Evolutionary conservation across 176 grass and related monocot genomes (phyloP).

Genomic region (Avena atlantica): DNA sequence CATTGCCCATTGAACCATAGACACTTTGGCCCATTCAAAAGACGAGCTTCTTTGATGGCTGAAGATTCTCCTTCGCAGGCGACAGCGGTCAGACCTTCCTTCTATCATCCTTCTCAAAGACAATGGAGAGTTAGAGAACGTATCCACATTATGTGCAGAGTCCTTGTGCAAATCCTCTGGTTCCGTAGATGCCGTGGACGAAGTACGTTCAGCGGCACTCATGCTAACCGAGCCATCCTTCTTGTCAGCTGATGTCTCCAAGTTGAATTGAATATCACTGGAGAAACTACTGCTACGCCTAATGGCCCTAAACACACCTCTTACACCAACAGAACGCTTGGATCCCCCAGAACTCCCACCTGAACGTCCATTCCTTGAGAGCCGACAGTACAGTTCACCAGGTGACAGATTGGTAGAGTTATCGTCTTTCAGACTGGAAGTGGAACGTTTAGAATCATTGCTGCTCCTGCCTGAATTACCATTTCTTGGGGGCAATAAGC

Average conservation of each 20-base stretch:
- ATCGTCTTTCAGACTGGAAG: constrained; percentile 29
- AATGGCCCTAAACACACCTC: constrained; percentile 39
- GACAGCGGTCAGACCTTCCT: constrained; percentile 54
- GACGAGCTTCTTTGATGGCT: constrained; percentile 67
- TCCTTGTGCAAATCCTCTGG: constrained; percentile 30
- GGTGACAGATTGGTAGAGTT: too few relatives aligned
- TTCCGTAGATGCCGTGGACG: constrained; percentile 30
- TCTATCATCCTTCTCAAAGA: constrained; percentile 58
- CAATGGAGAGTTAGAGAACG: constrained; percentile 43
- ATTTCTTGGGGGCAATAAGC: constrained; percentile 60
- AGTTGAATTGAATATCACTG: constrained; percentile 44
- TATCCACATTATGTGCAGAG: constrained; percentile 37
- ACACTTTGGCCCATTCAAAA: constrained; percentile 71
- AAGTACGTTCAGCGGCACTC: constrained; percentile 25
- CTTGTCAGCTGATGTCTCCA: constrained; percentile 40
- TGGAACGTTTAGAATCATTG: constrained; percentile 53
- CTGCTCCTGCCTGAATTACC: constrained; percentile 47
- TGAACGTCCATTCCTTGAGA: constrained; percentile 28
- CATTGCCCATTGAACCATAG: constrained; percentile 83
- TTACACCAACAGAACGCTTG: constrained; percentile 41
- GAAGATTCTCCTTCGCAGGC: constrained; percentile 65
- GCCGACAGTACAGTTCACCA: constrained; percentile 37
- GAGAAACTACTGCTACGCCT: constrained; percentile 57
- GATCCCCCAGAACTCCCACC: constrained; percentile 43
- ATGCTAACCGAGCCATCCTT: constrained; percentile 46